phyloP scores from a whole-genome alignment of 495 filamentous ascomycete species.

The Penicillium silybi region DNA sequence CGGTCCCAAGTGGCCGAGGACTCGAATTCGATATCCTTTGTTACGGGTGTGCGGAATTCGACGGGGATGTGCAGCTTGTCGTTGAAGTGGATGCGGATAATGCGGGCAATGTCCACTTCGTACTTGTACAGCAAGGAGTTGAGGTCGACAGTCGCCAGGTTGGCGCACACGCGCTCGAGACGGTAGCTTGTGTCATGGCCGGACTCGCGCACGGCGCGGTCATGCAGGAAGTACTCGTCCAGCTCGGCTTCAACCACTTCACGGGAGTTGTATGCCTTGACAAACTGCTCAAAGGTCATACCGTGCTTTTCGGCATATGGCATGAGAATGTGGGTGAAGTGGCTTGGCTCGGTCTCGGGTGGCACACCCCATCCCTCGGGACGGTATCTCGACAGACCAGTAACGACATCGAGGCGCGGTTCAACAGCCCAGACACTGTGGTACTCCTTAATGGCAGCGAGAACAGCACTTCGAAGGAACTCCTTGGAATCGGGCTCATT shows the following conservation, averaged over 20 bases:
- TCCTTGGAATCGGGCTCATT: conserved; percentile 70
- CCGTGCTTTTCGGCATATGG: conserved; percentile 84
- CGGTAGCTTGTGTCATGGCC: conserved; percentile 96
- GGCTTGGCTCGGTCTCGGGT: conserved; percentile 85
- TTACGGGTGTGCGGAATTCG: conserved; percentile 63
- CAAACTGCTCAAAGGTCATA: conserved; percentile 77
- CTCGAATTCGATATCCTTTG: conserved; percentile 60
- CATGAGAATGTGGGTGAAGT: conserved; percentile 80
- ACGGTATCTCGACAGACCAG: conserved; percentile 86
- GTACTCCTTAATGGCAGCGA: conserved; percentile 97
- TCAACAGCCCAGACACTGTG: conserved; percentile 81
- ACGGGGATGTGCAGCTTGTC: conserved; percentile 73
- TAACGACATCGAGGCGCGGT: conserved; percentile 72
- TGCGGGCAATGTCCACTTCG: conserved; percentile 82
- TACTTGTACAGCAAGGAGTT: conserved; percentile 95
- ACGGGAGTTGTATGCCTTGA: conserved; percentile 76
- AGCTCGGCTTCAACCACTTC: conserved; percentile 79
- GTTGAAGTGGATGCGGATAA: conserved; percentile 75
- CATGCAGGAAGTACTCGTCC: conserved; percentile 93
- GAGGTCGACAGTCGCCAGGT: conserved; percentile 89
- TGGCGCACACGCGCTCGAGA: conserved; percentile 78
- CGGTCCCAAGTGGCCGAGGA: conserved; percentile 86
- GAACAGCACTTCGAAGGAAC: conserved; percentile 70
- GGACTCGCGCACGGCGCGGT: conserved; percentile 91
- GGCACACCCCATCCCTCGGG: conserved; percentile 87